Conservation (phyloP, 1,139 yeast genomes). For the Kurtzmaniella quercitrusa region DNA sequence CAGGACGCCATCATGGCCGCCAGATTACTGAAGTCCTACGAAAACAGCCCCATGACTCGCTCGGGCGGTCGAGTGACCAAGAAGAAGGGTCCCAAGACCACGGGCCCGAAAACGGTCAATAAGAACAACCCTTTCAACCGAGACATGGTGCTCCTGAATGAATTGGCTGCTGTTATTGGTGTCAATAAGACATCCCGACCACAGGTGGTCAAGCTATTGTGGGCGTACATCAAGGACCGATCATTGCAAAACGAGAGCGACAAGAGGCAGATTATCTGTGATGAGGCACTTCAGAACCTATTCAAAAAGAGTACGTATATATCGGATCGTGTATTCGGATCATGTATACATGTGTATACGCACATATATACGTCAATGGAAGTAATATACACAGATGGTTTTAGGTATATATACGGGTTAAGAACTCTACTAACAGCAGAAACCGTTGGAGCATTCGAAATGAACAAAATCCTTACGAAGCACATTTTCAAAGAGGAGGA, state of each 20-base stretch:
- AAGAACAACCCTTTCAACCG: constrained; percentile 32
- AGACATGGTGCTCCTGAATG: constrained; percentile 44
- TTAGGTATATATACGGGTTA: no score
- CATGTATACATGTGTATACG: no score
- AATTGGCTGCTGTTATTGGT: constrained; percentile 43
- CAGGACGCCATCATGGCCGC: constrained; percentile 47
- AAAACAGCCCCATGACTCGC: constrained; percentile 18
- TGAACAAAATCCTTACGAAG: constrained; percentile 57
- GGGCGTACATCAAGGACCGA: constrained; percentile 68
- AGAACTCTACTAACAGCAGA: constrained; percentile 33
- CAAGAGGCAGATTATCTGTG: constrained; percentile 64
- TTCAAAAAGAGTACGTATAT: constrained; percentile 46
- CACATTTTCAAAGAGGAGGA: constrained; percentile 51
- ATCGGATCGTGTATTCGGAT: no score
- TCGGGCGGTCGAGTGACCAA: constrained; percentile 9
- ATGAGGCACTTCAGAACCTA: constrained; percentile 52
- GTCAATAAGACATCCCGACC: constrained; percentile 53
- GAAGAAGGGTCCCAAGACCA: constrained; percentile 4
- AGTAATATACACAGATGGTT: no score
- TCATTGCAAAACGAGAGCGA: constrained; percentile 68
- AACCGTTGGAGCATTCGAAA: constrained; percentile 57
- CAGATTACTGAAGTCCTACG: constrained; percentile 35
- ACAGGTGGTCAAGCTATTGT: constrained; percentile 64
- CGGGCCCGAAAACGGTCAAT: constrained; percentile 7
- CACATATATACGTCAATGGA: no score